A percentile compares a stretch with the other conserved stretches of the same genome.
Evolutionary conservation across 805 yeast genomes (phyloP).

Genomic region (Cyberlindnera euphorbiae): DNA sequence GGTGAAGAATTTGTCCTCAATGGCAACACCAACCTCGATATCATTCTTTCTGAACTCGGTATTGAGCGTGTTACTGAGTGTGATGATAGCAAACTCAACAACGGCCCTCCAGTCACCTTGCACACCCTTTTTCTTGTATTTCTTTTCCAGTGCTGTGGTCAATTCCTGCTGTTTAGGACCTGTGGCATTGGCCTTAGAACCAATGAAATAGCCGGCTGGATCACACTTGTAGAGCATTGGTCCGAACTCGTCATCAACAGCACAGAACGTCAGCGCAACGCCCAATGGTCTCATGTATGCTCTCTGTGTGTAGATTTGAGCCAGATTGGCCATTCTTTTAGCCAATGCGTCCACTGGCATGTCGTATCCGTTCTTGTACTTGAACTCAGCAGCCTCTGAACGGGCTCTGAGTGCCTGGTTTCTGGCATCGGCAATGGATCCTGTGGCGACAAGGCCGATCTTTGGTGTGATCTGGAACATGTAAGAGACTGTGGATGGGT

Average conservation of each 20-base stretch:
- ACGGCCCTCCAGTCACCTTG: conserved; percentile 85
- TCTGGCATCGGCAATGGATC: conserved; percentile 94
- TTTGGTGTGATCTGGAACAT: conserved; percentile 75
- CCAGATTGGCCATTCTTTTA: conserved; percentile 91
- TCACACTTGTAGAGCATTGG: conserved; percentile 90
- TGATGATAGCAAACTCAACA: conserved; percentile 84
- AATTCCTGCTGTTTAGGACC: conserved; percentile 99
- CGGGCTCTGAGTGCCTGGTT: conserved; percentile 87
- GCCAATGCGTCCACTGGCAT: conserved; percentile 93
- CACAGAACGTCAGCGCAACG: conserved; percentile 82
- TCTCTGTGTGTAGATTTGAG: conserved; percentile 94
- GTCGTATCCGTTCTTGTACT: conserved; percentile 91
- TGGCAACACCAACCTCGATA: conserved; percentile 88
- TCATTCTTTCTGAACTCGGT: conserved; percentile 94
- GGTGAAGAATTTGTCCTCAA: conserved; percentile 61
- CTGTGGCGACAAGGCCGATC: conserved; percentile 89
- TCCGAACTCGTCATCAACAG: conserved; percentile 86
- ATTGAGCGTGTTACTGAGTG: conserved; percentile 80
- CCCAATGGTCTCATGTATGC: conserved; percentile 99
- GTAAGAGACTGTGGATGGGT: conserved; percentile 80
- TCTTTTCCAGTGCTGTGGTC: conserved; percentile 82
- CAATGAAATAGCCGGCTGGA: conserved; percentile 94
- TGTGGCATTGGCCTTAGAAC: conserved; percentile 87
- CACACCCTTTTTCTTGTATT: conserved; percentile 68
- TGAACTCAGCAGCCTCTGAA: conserved; percentile 92